These are phyloP conservation scores for Hippophae rhamnoides DNA, from an alignment of 306 rosid species.

Conservation along the genomic window DNA sequence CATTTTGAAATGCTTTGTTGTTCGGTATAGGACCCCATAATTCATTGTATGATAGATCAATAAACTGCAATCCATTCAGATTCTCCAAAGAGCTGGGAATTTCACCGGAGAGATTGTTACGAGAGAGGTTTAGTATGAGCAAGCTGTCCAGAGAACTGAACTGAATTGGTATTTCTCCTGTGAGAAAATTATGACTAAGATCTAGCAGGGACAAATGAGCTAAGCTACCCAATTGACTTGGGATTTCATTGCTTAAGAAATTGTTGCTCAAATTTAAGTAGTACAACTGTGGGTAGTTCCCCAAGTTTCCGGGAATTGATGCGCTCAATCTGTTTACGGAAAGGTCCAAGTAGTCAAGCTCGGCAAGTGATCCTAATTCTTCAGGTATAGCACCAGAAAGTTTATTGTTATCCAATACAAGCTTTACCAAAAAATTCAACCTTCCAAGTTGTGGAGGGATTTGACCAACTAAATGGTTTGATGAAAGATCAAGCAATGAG, in stretches of 20 bases:
- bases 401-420: constrained; percentile 1
- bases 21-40: constrained; percentile 20
- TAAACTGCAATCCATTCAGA: constrained; percentile 4
- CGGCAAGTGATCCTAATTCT: constrained; percentile 5
- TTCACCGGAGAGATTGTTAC: constrained; percentile 30
- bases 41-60: constrained; percentile 24
- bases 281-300: constrained; percentile 3
- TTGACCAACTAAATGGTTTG: constrained; percentile 18
- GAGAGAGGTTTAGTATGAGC: constrained; percentile 31
- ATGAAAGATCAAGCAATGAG: constrained; percentile 12
- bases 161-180: constrained; percentile 20
- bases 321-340: constrained; percentile 13
- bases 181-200: constrained; percentile 27
- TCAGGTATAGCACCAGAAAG: constrained; percentile 16
- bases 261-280: constrained; percentile 22
- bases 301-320: constrained; percentile 16
- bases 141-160: constrained; percentile 15
- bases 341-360: constrained; percentile 12
- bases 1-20: constrained; percentile 18
- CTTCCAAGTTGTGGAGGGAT: constrained; percentile 14
- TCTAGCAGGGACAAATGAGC: constrained; percentile 24
- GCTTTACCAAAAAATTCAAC: neutral
- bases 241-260: constrained; percentile 17
- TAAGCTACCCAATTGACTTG: constrained; percentile 19
- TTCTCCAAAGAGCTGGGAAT: constrained; percentile 11